A percentile compares a stretch with the other conserved stretches of the same genome.
Evolutionary conservation across 345 rosid species (phyloP).

Genomic region (Nephelium lappaceum): DNA sequence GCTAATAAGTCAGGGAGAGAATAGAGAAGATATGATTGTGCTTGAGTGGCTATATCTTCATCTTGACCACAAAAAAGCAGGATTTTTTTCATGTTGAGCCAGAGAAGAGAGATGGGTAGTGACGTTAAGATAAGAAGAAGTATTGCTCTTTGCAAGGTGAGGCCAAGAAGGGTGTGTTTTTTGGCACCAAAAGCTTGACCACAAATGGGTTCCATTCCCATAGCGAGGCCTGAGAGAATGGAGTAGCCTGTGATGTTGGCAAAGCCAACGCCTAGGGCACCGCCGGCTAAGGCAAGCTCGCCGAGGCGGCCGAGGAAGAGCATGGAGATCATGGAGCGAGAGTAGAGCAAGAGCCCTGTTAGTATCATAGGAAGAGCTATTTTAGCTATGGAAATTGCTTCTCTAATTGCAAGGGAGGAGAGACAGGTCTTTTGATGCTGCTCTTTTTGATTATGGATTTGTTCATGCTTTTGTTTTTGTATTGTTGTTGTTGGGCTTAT

Average conservation of each 20-base stretch:
- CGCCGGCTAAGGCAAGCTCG: conserved; percentile 73
- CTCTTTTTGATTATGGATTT: conserved; percentile 11
- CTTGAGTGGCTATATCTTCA: conserved; percentile 52
- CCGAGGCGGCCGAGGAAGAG: conserved; percentile 77
- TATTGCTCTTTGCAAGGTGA: conserved; percentile 68
- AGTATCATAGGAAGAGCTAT: conserved; percentile 75
- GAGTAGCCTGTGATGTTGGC: conserved; percentile 95
- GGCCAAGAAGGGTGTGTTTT: conserved; percentile 52
- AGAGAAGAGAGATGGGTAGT: conserved; percentile 64
- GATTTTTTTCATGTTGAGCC: conserved; percentile 75
- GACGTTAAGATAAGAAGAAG: conserved; percentile 60
- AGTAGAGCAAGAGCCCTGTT: conserved; percentile 73
- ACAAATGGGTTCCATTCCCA: conserved; percentile 94
- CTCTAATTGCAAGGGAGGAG: conserved; percentile 36
- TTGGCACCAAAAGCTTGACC: conserved; percentile 88
- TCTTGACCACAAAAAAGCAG: conserved; percentile 67
- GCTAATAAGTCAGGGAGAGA: conserved; percentile 85
- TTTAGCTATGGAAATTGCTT: conserved; percentile 49
- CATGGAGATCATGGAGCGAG: conserved; percentile 86
- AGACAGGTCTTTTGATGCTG: conserved; percentile 19
- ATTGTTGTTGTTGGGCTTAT: conserved; percentile 12
- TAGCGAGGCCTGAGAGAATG: conserved; percentile 80
- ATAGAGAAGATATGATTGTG: conserved; percentile 65
- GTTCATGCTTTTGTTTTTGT: background rate
- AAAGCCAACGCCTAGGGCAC: conserved; percentile 81